phyloP scores from a whole-genome alignment of 495 filamentous ascomycete genomes.

The Hypoxylon subgilvum region DNA sequence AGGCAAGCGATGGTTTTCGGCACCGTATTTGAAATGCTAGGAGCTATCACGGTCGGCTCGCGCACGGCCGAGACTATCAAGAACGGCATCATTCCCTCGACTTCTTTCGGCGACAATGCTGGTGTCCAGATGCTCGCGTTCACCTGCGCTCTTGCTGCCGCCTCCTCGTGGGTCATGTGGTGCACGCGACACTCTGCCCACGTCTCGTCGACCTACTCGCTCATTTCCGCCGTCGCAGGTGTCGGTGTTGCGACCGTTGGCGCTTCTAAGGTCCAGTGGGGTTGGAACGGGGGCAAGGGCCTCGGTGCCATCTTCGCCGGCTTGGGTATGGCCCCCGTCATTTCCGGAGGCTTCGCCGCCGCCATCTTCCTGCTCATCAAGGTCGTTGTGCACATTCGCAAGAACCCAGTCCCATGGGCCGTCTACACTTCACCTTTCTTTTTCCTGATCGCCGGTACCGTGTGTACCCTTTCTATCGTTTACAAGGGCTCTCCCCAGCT shows the following conservation, averaged over 20 bases:
- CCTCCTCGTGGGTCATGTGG: slow-evolving; percentile 61
- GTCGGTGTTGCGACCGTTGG: slow-evolving; percentile 67
- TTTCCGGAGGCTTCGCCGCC: slow-evolving; percentile 62
- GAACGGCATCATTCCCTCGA: slow-evolving; percentile 61
- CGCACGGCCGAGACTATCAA: slow-evolving; percentile 66
- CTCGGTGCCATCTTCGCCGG: slow-evolving; percentile 67
- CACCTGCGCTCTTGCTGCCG: slow-evolving; percentile 62
- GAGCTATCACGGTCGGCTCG: slow-evolving; percentile 65
- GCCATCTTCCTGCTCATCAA: slow-evolving; percentile 68
- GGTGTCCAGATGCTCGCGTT: slow-evolving; percentile 68
- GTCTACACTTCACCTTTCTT: slow-evolving; percentile 64
- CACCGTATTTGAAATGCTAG: slow-evolving; percentile 65
- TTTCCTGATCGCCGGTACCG: slow-evolving; percentile 63
- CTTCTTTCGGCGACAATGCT: slow-evolving; percentile 57
- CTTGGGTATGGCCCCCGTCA: slow-evolving; percentile 65
- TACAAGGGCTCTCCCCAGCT: slow-evolving; percentile 68
- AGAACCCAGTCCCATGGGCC: slow-evolving; percentile 62
- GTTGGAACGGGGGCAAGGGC: slow-evolving; percentile 65
- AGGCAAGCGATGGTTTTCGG: slow-evolving; percentile 67
- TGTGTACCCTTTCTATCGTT: slow-evolving; percentile 67
- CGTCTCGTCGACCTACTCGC: slow-evolving; percentile 70
- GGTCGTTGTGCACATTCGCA: slow-evolving; percentile 61
- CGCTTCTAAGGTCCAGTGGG: slow-evolving; percentile 63
- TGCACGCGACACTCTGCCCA: slow-evolving; percentile 65
- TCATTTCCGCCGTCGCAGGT: slow-evolving; percentile 67